Base-by-base conservation (phyloP, 176 grass and related monocot genomes). In the Canna indica region DNA sequence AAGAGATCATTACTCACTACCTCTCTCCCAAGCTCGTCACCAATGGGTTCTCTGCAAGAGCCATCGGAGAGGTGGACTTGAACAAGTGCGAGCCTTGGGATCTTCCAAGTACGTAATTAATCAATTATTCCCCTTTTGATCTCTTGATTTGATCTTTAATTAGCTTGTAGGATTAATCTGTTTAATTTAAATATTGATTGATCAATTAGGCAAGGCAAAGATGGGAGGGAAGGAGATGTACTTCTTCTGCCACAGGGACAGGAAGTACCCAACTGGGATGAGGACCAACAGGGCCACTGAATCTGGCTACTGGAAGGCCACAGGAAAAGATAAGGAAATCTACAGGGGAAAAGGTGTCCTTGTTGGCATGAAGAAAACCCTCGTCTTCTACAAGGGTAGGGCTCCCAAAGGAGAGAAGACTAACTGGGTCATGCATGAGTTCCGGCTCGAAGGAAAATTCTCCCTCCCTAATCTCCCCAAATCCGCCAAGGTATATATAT, bases 301-400 rank as follows among this genome's bases (percentile, higher is more conserved):
- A 61, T 79, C 70, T 20, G 95, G 95, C 0, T 99, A 99, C 75
- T 99, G 95, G 95, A 99, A 99, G 82, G 95, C 95, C 34, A 99
- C 95, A 32, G 95, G 95, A 54, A 99, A 99, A 78, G 95, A 99
- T 73, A 94, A 90, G 85, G 95, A 99, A 70, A 99, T 99, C 69
- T 86, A 79, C 57, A 68, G 73, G 26, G 87, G 82, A 30, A 83
- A 66, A 46, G 80, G 82, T 15, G 2, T 80, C 52, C 90, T 99
- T 15, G 84, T 99, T 24, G 95, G 95, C 50, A 99, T 99, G 95
- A 99, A 99, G 90, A 99, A 99, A 75, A 99, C 95, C 73, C 95
- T 99, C 57, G 95, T 99, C 32, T 99, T 99, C 95, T 99, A 99
- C 90, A 77, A 38, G 5, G 95, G 95, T 11, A 85, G 95, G 64